Conservation (phyloP, 805 yeast genomes). For the Groenewaldozyma salmanticensis region DNA sequence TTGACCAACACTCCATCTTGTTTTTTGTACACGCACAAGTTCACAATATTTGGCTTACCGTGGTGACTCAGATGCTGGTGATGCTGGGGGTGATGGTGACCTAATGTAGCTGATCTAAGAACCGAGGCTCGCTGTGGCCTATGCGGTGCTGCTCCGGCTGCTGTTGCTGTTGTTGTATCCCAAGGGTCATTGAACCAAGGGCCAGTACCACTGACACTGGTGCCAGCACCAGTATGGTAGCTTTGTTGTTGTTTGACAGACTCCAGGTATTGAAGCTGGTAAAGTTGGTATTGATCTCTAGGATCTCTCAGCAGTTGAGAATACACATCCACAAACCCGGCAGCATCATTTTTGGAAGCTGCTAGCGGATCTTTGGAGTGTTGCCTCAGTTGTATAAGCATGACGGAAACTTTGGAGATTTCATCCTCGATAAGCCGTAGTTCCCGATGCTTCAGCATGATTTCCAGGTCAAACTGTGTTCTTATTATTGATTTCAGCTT, state of each 20-base stretch:
- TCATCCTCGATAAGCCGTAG: conserved; percentile 26
- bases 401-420: conserved; percentile 25
- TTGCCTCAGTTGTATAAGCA: conserved; percentile 26
- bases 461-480: conserved; percentile 28
- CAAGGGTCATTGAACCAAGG: conserved; percentile 2
- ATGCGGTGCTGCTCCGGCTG: too few species aligned
- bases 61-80: too few species aligned
- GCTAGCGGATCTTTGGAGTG: conserved; percentile 5
- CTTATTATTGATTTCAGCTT: conserved; percentile 11
- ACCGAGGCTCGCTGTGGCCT: conserved; percentile 7
- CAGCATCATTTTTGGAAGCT: conserved; percentile 10
- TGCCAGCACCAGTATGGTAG: neutral
- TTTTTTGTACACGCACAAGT: conserved; percentile 18
- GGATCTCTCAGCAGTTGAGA: conserved; percentile 19
- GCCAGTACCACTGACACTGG: neutral
- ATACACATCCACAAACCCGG: conserved; percentile 18
- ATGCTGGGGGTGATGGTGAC: too few species aligned
- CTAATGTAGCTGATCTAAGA: conserved; percentile 3
- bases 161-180: too few species aligned
- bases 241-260: neutral
- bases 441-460: conserved; percentile 29
- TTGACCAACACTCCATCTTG: conserved; percentile 61
- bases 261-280: neutral
- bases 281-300: neutral
- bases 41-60: too few species aligned